A percentile compares a stretch with the other conserved stretches of the same genome.
Evolutionary conservation across 352 stramenopile genomes (phyloP).

Genomic region (Thalassiosira sp.): DNA sequence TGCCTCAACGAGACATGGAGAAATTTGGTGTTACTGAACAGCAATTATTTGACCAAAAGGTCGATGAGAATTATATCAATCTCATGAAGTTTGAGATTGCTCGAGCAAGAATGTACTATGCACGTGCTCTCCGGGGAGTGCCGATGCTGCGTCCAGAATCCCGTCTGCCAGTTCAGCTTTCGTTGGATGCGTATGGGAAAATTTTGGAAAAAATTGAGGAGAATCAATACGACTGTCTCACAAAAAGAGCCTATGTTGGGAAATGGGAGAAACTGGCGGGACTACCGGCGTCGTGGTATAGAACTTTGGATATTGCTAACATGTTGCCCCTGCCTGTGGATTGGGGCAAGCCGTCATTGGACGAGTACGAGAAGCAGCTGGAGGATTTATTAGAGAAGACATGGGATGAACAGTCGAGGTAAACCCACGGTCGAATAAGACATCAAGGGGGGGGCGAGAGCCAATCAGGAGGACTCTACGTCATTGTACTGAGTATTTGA

Average conservation of each 20-base stretch:
- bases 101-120: slow-evolving; percentile 86
- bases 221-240: slow-evolving; percentile 87
- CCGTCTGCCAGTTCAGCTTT: slow-evolving; percentile 83
- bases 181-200: slow-evolving; percentile 85
- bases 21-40: slow-evolving; percentile 86
- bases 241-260: slow-evolving; percentile 86
- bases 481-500: no score
- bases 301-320: slow-evolving; percentile 77
- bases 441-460: no score
- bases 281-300: slow-evolving; percentile 85
- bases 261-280: slow-evolving; percentile 88
- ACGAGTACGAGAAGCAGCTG: slow-evolving; percentile 54
- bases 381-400: slow-evolving; percentile 44
- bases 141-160: slow-evolving; percentile 84
- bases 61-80: slow-evolving; percentile 86
- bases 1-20: slow-evolving; percentile 84
- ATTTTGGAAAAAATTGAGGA: slow-evolving; percentile 88
- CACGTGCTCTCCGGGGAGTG: slow-evolving; percentile 83
- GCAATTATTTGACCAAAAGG: slow-evolving; percentile 82
- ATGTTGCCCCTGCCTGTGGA: slow-evolving; percentile 71
- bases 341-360: slow-evolving; percentile 40
- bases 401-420: slow-evolving; percentile 27
- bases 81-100: slow-evolving; percentile 89
- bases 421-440: not conserved
- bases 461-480: no score